Evolutionary conservation across 225 moss, liverwort and hornwort species (phyloP), one percentile per base, ranked within the genome.

Genomic region (Bryum argenteum): DNA sequence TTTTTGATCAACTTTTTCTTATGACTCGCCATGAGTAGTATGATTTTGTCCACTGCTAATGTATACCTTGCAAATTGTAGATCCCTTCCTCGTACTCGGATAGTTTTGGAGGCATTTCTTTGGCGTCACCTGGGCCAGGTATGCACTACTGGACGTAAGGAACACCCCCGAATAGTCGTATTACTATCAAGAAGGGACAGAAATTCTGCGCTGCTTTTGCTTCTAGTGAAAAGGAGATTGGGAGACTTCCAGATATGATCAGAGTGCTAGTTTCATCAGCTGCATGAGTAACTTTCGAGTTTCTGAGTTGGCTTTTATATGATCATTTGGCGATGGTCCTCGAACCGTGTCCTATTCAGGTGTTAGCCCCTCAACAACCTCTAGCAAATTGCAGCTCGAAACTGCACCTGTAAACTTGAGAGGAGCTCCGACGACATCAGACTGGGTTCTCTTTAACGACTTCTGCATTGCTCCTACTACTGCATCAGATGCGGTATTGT

Each of bases 391-490:
- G 79, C 87, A 84, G 65, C 84, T 79, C 19, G 84, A 84, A 61
- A 51, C 81, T 59, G 60, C 74, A 67, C 70, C 80, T 76, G 67
- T 75, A 70, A 65, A 65, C 20, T 53, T 83, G 56, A 77, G 83
- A 73, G 89, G 81, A 74, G 51, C 83, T 73, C 63, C 86, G 23
- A 67, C 62, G 40, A 75, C 80, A 65, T 65, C 86, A 53, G 89
- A 89, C 63, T 89, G 89, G 89, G 89, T 89, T 72, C 70, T 89
- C 54, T 89, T 89, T 66, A 89, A 89, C 74, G 89, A 89, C 71
- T 89, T 89, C 19, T 89, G 89, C 70, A 89, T 89, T 72, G 77
- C 71, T 73, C 89, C 83, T 62, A 83, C 79, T 8, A 69, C 86
- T 77, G 78, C 81, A 65, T 66, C 70, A 39, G 89, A 89, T 70